Evolutionary conservation across 2,329 filamentous ascomycete genomes (phyloP).

Genomic region (Lasiodiplodia theobromae): DNA sequence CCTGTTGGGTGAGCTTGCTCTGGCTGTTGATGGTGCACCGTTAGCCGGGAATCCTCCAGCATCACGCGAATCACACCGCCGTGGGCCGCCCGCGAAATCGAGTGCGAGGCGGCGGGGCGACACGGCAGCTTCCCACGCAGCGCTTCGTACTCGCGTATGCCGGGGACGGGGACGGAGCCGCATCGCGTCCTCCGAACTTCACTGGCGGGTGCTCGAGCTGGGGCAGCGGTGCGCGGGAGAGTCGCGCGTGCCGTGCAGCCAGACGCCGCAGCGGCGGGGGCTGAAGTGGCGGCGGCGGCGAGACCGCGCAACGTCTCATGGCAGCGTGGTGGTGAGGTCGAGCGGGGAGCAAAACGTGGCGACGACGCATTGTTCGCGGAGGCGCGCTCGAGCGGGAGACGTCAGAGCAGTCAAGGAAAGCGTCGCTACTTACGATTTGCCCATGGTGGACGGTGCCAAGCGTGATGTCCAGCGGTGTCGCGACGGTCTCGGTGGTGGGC

Average conservation of each 20-base stretch:
- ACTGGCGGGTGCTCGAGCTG: slow-evolving; percentile 37
- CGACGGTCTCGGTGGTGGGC: slow-evolving; percentile 24
- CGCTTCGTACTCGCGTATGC: slow-evolving; percentile 38
- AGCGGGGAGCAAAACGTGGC: background rate
- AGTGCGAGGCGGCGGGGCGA: slow-evolving; percentile 30
- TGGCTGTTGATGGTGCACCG: slow-evolving; percentile 67
- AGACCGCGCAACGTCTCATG: slow-evolving; percentile 3
- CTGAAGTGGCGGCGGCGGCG: slow-evolving; percentile 21
- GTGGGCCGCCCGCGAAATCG: slow-evolving; percentile 27
- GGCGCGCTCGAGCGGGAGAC: background rate
- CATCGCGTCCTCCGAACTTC: slow-evolving; percentile 43
- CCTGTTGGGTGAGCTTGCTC: slow-evolving; percentile 96
- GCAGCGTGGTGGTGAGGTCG: background rate
- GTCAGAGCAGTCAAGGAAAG: slow-evolving; percentile 10
- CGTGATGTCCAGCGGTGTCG: slow-evolving; percentile 19
- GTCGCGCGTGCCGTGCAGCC: slow-evolving; percentile 13
- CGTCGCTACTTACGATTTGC: slow-evolving; percentile 48
- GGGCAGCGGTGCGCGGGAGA: slow-evolving; percentile 36
- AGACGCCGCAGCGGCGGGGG: slow-evolving; percentile 22
- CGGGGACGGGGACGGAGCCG: slow-evolving; percentile 35
- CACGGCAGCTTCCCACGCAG: slow-evolving; percentile 37
- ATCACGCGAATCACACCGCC: slow-evolving; percentile 36
- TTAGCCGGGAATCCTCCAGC: slow-evolving; percentile 44
- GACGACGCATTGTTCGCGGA: slow-evolving; percentile 9
- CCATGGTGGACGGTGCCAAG: slow-evolving; percentile 38